Evolutionary conservation across 2,329 filamentous ascomycete species (phyloP), one percentile per base, ranked within the genome.

Genomic region (Pestalotiopsis sp.): DNA sequence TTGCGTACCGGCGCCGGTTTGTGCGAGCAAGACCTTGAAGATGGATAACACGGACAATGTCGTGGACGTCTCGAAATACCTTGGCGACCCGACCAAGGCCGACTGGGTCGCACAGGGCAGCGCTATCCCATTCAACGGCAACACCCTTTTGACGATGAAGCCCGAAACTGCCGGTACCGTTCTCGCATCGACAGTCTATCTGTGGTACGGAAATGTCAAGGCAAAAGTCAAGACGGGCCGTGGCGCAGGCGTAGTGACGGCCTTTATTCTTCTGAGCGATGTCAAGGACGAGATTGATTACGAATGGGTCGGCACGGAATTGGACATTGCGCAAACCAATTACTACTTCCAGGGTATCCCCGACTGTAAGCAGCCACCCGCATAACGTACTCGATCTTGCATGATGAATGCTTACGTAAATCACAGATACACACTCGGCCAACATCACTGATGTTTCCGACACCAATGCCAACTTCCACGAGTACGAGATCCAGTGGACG

Each of bases 271-370:
- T 77, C 90, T 98, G 81, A 95, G 93, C 45, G 95, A 98, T 77
- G 92, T 97, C 77, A 97, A 98, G 86, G 96, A 99, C 78, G 96
- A 99, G 82, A 97, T 99, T 76, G 96, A 99, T 83, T 98, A 94
- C 79, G 96, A 99, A 81, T 98, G 92, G 79, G 88, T 99, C 67
- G 96, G 96, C 73, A 88, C 88, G 59, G 93, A 98, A 77, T 85
- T 97, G 71, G 78, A 85, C 61, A 88, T 87, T 71, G 93, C 92
- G 20, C 95, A 99, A 84, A 96, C 94, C 78, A 99, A 99, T 84
- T 99, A 91, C 85, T 99, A 98, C 83, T 98, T 92, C 84, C 95
- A 98, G 83, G 96, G 96, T 77, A 91, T 98, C 72, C 91, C 94
- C 52, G 87, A 95, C 80, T 98, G 94, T 97, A 85, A 85, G 93